A percentile compares a stretch with the other conserved stretches of the same genome.
Evolutionary conservation across 2,329 filamentous ascomycete genomes (phyloP).

Genomic region (Botrytis deweyae): DNA sequence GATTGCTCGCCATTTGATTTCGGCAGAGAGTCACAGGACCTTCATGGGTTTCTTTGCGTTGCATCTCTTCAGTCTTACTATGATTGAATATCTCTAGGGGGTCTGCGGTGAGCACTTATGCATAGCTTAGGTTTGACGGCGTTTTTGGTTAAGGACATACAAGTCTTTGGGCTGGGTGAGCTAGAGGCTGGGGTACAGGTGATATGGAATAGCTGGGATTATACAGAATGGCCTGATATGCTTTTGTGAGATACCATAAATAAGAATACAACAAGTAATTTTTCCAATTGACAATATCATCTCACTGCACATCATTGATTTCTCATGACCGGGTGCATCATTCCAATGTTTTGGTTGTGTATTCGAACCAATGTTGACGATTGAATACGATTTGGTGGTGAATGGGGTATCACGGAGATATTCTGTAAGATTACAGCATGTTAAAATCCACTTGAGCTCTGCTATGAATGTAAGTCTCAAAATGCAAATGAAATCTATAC

Average conservation of each 20-base stretch:
- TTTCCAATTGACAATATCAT: background rate
- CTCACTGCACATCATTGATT: background rate
- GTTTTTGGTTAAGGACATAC: slow-evolving; percentile 12
- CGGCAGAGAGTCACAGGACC: background rate
- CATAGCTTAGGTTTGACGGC: slow-evolving; percentile 13
- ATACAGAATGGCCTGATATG: slow-evolving; percentile 15
- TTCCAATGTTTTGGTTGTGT: background rate
- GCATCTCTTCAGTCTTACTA: background rate
- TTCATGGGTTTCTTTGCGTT: slow-evolving; percentile 4
- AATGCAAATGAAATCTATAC: background rate
- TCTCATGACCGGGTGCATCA: background rate
- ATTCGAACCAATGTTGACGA: background rate
- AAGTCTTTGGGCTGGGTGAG: slow-evolving; percentile 3
- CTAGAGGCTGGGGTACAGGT: background rate
- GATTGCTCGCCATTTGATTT: background rate
- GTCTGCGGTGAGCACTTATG: background rate
- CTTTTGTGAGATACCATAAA: slow-evolving; percentile 18
- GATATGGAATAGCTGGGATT: slow-evolving; percentile 4
- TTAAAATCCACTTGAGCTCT: background rate
- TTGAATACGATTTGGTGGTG: background rate
- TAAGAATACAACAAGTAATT: slow-evolving; percentile 5
- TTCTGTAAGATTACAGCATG: background rate
- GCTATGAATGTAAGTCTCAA: background rate
- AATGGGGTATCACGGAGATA: background rate
- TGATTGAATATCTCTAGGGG: background rate